Base-by-base conservation (phyloP, 371 early-diverging fungal genomes). In the Amoeboaphelidium protococcarum region DNA sequence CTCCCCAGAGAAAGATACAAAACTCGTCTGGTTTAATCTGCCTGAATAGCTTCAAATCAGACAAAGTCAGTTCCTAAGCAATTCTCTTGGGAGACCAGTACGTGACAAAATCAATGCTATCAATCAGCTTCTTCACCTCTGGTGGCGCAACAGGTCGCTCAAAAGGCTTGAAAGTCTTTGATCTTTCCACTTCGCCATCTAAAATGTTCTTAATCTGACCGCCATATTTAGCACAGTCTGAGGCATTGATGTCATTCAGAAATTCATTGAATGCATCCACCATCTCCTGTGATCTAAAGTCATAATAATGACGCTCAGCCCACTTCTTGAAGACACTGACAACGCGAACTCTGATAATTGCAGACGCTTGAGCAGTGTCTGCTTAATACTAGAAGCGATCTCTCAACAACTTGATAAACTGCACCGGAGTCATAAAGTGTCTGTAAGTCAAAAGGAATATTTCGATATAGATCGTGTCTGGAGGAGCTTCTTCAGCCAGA, bases 1-100 rank as follows among this genome's bases (percentile, higher is more conserved):
- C 52, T 13, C 45, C 45, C 52, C 56, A 54, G 10, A 58, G 25
- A 20, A 46, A 53, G 13, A 52, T 24, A 20, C 53, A 48, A 42
- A 61, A 58, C 43, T 61, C 61, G 23, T 50, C 53, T 0, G 57
- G 48, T 6, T 42, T 43, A 25, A 61, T 61, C 10, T 55, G 50
- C 13, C 57, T 50, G 42, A 57, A 62, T 40, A 57, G 24, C 37
- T 42, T 41, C 20, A 45, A 47, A 42, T 61, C 61, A 26, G 47
- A 6, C 45, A 49, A 25, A 2, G 60, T 59, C 24, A 59, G 46
- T 47, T 57, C 50, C 46, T 52, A 52, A 2, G 60, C 57, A 21
- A 59, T 46, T n/a, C 26, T 19, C 24, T 42, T 41, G 16, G 51
- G 23, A 19, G 47, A 45, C 25, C 49, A 47, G 1, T 44, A 22